A percentile compares a stretch with the other conserved stretches of the same genome.
Conservation (phyloP, 116 monocot species). For the Zostera marina region DNA sequence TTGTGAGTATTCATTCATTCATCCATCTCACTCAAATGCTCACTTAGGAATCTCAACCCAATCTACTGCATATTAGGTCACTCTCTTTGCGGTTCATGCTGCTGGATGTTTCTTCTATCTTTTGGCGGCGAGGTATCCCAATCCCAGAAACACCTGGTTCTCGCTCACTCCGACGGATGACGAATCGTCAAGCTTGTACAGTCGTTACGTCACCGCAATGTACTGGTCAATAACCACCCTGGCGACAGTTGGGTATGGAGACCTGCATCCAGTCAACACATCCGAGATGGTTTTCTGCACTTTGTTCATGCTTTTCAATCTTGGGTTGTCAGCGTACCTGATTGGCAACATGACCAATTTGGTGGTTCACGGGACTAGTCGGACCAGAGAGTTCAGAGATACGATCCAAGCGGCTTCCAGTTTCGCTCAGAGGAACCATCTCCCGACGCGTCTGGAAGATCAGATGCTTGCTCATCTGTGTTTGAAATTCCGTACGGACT, state of each 20-base stretch:
- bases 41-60: too few relatives aligned
- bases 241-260: slow-evolving; percentile 80
- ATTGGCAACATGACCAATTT: slow-evolving; percentile 93
- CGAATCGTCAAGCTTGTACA: slow-evolving; percentile 31
- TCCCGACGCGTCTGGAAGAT: slow-evolving; percentile 56
- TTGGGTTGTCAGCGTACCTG: slow-evolving; percentile 66
- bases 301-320: slow-evolving; percentile 81
- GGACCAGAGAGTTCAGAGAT: slow-evolving; percentile 69
- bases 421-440: slow-evolving; percentile 62
- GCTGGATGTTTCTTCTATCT: slow-evolving; percentile 86
- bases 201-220: slow-evolving; percentile 61
- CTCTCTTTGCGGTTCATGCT: slow-evolving; percentile 66
- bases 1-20: slow-evolving; percentile 52
- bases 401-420: slow-evolving; percentile 75
- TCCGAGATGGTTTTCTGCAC: slow-evolving; percentile 62
- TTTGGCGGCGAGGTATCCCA: slow-evolving; percentile 45
- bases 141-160: slow-evolving; percentile 59
- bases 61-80: slow-evolving; percentile 42
- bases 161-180: slow-evolving; percentile 37
- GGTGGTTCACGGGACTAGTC: slow-evolving; percentile 76
- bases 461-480: slow-evolving; percentile 81
- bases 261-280: slow-evolving; percentile 63
- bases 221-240: slow-evolving; percentile 95
- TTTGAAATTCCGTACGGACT: slow-evolving; percentile 67
- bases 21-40: too few relatives aligned